Conservation (phyloP, 2,329 filamentous ascomycete species). For the Lomentospora prolificans region DNA sequence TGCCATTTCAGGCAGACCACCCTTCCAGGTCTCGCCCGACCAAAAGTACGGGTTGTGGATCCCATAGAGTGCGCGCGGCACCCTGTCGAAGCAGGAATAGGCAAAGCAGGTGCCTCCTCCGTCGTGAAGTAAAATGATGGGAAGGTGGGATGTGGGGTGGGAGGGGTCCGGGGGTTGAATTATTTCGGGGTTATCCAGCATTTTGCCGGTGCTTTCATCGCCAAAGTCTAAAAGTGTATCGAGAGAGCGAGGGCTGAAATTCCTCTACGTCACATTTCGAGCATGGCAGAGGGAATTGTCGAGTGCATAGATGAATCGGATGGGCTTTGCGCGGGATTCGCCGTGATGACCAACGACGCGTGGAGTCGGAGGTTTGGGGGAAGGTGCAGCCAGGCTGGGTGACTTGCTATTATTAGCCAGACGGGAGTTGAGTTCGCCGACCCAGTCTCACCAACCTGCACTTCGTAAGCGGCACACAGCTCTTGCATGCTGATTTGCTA, state of each 20-base stretch:
- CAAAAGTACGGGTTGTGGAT: conserved; percentile 45
- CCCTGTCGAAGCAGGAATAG: conserved; percentile 42
- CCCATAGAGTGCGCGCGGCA: conserved; percentile 40
- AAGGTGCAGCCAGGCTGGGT: too few relatives aligned
- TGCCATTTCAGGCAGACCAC: conserved; percentile 46
- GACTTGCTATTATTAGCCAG: too few relatives aligned
- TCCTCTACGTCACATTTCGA: too few relatives aligned
- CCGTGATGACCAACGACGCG: too few relatives aligned
- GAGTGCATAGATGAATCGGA: too few relatives aligned
- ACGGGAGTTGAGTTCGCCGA: too few relatives aligned
- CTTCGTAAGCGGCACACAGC: too few relatives aligned
- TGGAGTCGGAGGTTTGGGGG: too few relatives aligned
- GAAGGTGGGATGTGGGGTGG: conserved; percentile 19
- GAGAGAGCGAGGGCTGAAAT: neutral
- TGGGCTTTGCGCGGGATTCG: neutral
- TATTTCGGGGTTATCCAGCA: conserved; percentile 21
- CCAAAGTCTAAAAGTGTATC: neutral
- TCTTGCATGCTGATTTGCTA: too few relatives aligned
- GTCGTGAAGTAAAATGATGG: conserved; percentile 49
- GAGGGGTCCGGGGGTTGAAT: conserved; percentile 21
- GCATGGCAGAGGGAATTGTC: too few relatives aligned
- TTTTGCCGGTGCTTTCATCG: conserved; percentile 5
- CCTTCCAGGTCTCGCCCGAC: conserved; percentile 35
- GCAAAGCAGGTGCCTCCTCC: conserved; percentile 50
- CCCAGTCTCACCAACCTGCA: too few relatives aligned